These are phyloP conservation scores for Herpotrichia juniperi DNA, from an alignment of 2,329 filamentous ascomycete genomes.

Conservation along the genomic window DNA sequence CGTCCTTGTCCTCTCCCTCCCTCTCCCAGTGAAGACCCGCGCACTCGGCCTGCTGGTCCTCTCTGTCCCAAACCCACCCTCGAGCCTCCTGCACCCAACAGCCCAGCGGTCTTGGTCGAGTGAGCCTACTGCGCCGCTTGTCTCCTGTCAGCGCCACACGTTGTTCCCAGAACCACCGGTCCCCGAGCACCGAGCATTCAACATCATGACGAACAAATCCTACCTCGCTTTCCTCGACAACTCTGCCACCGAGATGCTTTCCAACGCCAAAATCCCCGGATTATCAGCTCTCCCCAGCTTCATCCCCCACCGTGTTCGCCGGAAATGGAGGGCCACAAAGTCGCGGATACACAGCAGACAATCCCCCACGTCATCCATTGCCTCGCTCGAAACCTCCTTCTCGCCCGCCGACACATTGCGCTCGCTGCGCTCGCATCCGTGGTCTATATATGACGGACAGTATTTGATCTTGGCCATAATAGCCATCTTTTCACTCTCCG, in stretches of 20 bases:
- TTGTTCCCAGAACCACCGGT: slow-evolving; percentile 14
- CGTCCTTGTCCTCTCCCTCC: slow-evolving; percentile 17
- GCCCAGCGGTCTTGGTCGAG: slow-evolving; percentile 28
- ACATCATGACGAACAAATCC: slow-evolving; percentile 39
- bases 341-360: slow-evolving; percentile 71
- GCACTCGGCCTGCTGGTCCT: slow-evolving; percentile 16
- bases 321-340: slow-evolving; percentile 64
- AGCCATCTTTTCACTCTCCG: slow-evolving; percentile 80
- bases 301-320: slow-evolving; percentile 69
- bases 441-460: slow-evolving; percentile 83
- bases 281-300: slow-evolving; percentile 57
- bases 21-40: slow-evolving; percentile 15
- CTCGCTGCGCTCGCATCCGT: slow-evolving; percentile 76
- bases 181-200: slow-evolving; percentile 7
- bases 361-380: slow-evolving; percentile 73
- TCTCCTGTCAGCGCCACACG: slow-evolving; percentile 14
- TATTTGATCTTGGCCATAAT: slow-evolving; percentile 77
- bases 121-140: slow-evolving; percentile 24
- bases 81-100: slow-evolving; percentile 7
- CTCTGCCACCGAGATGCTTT: slow-evolving; percentile 44
- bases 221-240: slow-evolving; percentile 43
- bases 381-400: slow-evolving; percentile 80
- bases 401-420: slow-evolving; percentile 79
- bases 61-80: slow-evolving; percentile 10
- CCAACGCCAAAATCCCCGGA: slow-evolving; percentile 52